Evolutionary conservation across 495 filamentous ascomycete genomes (phyloP), one percentile per base, ranked within the genome.

Genomic region (Aspergillus diversus): DNA sequence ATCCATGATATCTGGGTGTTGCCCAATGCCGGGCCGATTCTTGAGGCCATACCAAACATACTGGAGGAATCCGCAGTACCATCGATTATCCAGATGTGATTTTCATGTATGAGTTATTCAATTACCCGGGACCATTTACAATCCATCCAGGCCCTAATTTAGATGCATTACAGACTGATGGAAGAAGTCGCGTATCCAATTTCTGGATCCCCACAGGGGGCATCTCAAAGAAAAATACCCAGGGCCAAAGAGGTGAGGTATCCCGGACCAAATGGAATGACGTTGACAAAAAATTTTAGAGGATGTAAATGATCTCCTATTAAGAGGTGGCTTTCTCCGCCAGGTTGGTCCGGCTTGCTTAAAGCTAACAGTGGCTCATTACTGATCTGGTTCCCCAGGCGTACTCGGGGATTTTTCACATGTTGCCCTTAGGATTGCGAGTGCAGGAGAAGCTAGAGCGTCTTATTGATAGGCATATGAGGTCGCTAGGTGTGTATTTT

Each of bases 401-500:
- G 43, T 87, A 96, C 66, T 85, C 94, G 5, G 96, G 95, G 5
- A 84, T 99, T 37, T 98, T 97, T 72, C 96, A 99, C 73, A 83
- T 97, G 69, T 81, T 99, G 8, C 95, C 95, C 1, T 80, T 99
- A n/a, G 95, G 95, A 4, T 81, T 91, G 39, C 82, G 92, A 34
- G 92, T 98, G 0, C 93, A 97, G 69, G 87, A 92, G 52, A 99
- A 98, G 72, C 72, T 98, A 33, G 92, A 97, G 67, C 72, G 73
- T 5, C 78, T 97, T 5, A 90, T 99, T 71, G 93, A 96, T 63
- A 92, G 90, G 71, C 87, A 97, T 71, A 98, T 99, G 95, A 78
- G 81, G 33, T 80, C 78, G 58, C 62, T 97, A 57, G 90, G 92
- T 92, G 75, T 59, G 80, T 52, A 47, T 65, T 21, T 34, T 47